Evolutionary conservation across 345 rosid genomes (phyloP), one percentile per base, ranked within the genome.

Genomic region (Hibiscus trionum): DNA sequence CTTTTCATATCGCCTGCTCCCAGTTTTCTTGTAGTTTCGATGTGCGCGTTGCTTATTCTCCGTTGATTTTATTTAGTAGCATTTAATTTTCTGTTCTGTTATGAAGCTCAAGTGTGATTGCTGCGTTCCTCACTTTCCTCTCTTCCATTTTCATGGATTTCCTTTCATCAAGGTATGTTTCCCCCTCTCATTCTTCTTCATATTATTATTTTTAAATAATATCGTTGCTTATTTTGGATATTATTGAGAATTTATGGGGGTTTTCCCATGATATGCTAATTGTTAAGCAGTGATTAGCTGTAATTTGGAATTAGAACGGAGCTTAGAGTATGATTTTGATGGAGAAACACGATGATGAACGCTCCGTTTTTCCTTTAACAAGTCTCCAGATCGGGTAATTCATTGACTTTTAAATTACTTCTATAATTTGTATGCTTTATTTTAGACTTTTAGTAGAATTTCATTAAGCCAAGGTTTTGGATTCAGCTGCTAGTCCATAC

Each of bases 61-160:
- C 68, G 70, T 78, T 66, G 64, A 75, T 76, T 68, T 57, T 10
- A 5, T 52, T n/a, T 57, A 21, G 24, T 21, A 21, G 24, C 24
- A 39, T 39, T 39, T 39, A 39, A 1, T 57, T 19, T 44, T 49
- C 16, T 42, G 29, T 58, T 70, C 15, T 78, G 77, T 73, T 74
- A 81, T 79, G 86, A 83, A 81, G 79, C 70, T 82, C 77, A 76
- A 73, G 42, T 80, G 79, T 77, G 76, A 65, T 76, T 52, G 72
- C 64, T 37, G 42, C 7, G 42, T 77, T 71, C 37, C 68, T 31
- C 39, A 70, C 65, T 47, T 49, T 74, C 67, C 27, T 73, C 61
- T 58, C 77, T 66, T 81, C 73, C 81, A 27, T 69, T 57, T 37
- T 74, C 73, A 69, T 76, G 88, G 84, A 75, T 75, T 81, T 80